phyloP scores from a whole-genome alignment of 352 stramenopile genomes.

The Blastocystis sp. region DNA sequence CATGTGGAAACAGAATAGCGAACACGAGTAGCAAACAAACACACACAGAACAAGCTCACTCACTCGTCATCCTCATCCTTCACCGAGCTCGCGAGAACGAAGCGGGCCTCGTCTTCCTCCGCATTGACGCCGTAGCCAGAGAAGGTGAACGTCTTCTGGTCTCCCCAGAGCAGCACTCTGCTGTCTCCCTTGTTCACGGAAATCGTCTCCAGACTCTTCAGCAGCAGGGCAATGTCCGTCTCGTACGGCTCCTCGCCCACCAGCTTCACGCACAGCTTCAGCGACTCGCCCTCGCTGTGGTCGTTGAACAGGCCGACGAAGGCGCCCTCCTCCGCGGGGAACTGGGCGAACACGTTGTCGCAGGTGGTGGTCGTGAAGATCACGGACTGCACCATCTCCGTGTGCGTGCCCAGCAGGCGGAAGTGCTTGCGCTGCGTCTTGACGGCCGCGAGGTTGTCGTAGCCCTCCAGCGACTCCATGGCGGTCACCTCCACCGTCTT shows the following conservation, averaged over 20 bases:
- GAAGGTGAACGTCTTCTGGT: conserved; percentile 41
- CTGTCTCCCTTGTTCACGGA: conserved; percentile 34
- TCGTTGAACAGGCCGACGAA: conserved; percentile 30
- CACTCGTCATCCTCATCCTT: conserved; percentile 25
- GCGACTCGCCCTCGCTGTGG: conserved; percentile 5
- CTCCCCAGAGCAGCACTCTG: conserved; percentile 53
- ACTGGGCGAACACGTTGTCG: conserved; percentile 28
- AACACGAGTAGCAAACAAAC: background rate
- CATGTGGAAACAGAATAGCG: background rate
- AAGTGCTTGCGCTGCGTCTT: conserved; percentile 47
- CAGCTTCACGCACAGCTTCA: conserved; percentile 62
- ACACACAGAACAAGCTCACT: conserved; percentile 13
- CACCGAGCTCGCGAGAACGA: conserved; percentile 51
- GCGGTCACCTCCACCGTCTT: conserved; percentile 29
- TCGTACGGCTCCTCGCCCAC: conserved; percentile 38
- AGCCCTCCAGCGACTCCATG: conserved; percentile 54
- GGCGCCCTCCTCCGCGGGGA: conserved; percentile 19
- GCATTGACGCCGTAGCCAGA: conserved; percentile 33
- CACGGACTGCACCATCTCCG: conserved; percentile 34
- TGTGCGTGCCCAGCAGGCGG: conserved; percentile 48
- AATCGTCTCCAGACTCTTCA: conserved; percentile 37
- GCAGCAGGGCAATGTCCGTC: conserved; percentile 9
- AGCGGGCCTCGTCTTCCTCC: conserved; percentile 45
- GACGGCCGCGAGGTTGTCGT: background rate
- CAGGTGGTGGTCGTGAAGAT: conserved; percentile 61